Evolutionary conservation across 164 flowering plant genomes (phyloP).

Genomic region (Magnolia changhungtana): DNA sequence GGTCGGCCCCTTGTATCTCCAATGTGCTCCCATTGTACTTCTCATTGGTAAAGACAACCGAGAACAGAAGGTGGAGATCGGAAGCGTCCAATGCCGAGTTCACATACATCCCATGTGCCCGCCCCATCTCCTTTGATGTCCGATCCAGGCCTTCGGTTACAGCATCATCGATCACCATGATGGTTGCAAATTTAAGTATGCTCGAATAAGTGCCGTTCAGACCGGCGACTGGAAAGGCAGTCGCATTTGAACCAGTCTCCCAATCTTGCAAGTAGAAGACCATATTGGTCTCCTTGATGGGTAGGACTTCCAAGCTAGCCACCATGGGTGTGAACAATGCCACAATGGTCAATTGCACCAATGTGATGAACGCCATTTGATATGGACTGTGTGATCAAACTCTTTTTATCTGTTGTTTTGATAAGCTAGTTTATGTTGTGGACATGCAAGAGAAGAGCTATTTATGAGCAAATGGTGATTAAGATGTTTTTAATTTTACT

Average conservation of each 20-base stretch:
- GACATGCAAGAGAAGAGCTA: no score
- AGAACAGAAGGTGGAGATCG: constrained; percentile 1
- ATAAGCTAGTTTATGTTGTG: no score
- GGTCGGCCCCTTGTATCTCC: background rate
- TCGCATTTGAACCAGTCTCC: background rate
- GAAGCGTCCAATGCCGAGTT: background rate
- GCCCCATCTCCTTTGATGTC: background rate
- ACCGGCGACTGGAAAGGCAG: background rate
- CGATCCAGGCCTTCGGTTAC: background rate
- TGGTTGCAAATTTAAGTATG: background rate
- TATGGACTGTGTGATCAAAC: no score
- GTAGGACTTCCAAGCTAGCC: background rate
- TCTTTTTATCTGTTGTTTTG: no score
- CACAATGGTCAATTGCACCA: no score
- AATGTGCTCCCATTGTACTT: constrained; percentile 3
- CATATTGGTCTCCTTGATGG: background rate
- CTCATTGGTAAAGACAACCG: background rate
- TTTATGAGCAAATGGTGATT: no score
- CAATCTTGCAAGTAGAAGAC: constrained; percentile 3
- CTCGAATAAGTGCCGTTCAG: background rate
- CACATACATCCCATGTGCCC: constrained; percentile 5
- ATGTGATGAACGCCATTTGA: no score
- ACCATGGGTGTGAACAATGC: background rate
- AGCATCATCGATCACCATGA: background rate
- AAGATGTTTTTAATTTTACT: no score